Conservation (phyloP, 768 basidiomycete genomes). For the Coprinellus micaceus region DNA sequence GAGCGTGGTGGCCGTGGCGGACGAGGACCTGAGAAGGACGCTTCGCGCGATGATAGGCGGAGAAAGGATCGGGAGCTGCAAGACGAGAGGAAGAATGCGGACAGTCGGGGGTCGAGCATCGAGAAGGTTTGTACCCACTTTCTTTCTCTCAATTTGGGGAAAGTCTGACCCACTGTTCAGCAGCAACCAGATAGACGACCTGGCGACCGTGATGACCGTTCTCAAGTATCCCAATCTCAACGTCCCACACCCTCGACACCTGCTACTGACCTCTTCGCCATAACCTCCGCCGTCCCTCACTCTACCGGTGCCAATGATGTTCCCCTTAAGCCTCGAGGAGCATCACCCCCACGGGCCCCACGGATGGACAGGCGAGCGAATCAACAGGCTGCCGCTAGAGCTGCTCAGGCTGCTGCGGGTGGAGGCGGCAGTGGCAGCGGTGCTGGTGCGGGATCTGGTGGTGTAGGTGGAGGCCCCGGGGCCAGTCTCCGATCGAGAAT, state of each 20-base stretch:
- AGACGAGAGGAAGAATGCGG: slow-evolving; percentile 34
- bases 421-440: neutral
- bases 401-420: neutral
- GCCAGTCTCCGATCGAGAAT: slow-evolving; percentile 34
- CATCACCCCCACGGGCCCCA: neutral
- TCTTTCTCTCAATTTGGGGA: neutral
- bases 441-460: neutral
- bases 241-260: too few relatives aligned
- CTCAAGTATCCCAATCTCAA: neutral
- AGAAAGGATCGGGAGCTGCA: slow-evolving; percentile 60
- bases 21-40: slow-evolving; percentile 51
- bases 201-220: neutral
- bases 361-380: too few relatives aligned
- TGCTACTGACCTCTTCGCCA: too few relatives aligned
- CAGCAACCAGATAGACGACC: neutral
- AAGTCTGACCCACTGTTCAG: neutral
- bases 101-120: slow-evolving; percentile 40
- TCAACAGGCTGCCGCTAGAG: too few relatives aligned
- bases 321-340: neutral
- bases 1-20: slow-evolving; percentile 62
- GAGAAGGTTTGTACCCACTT: slow-evolving; percentile 53
- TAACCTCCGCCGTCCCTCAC: too few relatives aligned
- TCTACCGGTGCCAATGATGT: too few relatives aligned
- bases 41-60: slow-evolving; percentile 45
- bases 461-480: slow-evolving; percentile 2